These are phyloP conservation scores for Fusarium domesticum DNA, from an alignment of 2,329 filamentous ascomycete genomes.

Conservation along the genomic window DNA sequence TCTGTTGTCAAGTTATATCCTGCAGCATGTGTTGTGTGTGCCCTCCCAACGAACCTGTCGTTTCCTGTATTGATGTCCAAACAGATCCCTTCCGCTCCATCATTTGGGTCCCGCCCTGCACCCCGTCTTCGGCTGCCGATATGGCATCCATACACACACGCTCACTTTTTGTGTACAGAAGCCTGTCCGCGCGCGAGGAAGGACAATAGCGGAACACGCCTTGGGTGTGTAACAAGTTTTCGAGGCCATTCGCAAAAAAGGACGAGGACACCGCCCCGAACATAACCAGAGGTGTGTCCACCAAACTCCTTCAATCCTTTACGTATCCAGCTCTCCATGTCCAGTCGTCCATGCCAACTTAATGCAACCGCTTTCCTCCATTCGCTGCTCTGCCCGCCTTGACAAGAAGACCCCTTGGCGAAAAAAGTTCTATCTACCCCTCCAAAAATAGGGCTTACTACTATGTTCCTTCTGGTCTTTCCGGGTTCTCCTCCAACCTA, in stretches of 20 bases:
- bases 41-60: constrained; percentile 28
- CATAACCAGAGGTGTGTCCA: constrained; percentile 13
- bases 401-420: constrained; percentile 15
- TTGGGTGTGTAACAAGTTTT: not conserved
- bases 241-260: not conserved
- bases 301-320: constrained; percentile 13
- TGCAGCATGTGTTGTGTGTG: constrained; percentile 15
- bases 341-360: too few species aligned
- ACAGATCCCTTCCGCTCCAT: constrained; percentile 25
- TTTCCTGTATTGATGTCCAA: constrained; percentile 34
- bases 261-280: constrained; percentile 5
- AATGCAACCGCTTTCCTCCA: constrained; percentile 17
- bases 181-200: constrained; percentile 21
- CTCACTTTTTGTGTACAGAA: constrained; percentile 24
- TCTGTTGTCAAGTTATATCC: constrained; percentile 23
- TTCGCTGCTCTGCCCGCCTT: constrained; percentile 19
- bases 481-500: constrained; percentile 21
- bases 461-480: too few species aligned
- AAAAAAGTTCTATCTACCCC: constrained; percentile 18
- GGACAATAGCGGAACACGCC: not conserved
- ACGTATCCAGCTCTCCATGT: constrained; percentile 10
- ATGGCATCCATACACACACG: constrained; percentile 26
- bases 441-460: constrained; percentile 27
- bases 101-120: constrained; percentile 28
- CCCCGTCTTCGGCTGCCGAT: constrained; percentile 27